These are phyloP conservation scores for Trichomonas vaginalis DNA, from an alignment of 208 protist species.

Conservation along the genomic window DNA sequence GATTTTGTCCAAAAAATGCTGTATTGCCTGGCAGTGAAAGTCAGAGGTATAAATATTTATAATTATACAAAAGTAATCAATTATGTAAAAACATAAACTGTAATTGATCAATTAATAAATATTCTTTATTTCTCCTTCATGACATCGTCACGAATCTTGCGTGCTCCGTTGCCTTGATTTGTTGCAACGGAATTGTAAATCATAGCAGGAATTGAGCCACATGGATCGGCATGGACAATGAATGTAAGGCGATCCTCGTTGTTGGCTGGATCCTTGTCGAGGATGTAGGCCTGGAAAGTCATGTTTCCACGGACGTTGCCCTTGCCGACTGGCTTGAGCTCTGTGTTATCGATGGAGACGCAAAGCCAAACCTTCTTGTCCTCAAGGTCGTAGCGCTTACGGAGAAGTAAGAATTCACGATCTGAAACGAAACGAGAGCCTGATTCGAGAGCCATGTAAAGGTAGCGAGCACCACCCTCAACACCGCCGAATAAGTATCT, in stretches of 20 bases:
- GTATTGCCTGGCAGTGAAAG: too few species aligned
- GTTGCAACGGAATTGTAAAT: background rate
- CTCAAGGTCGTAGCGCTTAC: background rate
- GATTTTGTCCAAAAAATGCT: too few species aligned
- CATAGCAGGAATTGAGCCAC: background rate
- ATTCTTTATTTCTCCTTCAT: too few species aligned
- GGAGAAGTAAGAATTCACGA: background rate
- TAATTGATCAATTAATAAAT: too few species aligned
- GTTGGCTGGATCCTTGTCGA: background rate
- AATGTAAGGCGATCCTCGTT: background rate
- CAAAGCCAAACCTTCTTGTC: background rate
- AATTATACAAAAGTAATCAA: too few species aligned
- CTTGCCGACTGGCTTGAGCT: background rate
- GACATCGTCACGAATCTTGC: background rate
- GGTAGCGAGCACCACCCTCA: background rate
- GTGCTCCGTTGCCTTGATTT: background rate
- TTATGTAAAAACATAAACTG: too few species aligned
- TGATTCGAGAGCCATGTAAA: background rate
- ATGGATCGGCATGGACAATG: background rate
- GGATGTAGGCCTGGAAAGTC: background rate
- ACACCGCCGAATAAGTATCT: background rate
- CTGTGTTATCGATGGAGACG: background rate
- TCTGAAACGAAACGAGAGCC: background rate
- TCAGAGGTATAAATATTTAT: too few species aligned
- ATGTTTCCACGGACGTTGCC: background rate